Evolutionary conservation across 2,329 filamentous ascomycete genomes (phyloP), one percentile per base, ranked within the genome.

Genomic region (Neodidymelliopsis sp.): DNA sequence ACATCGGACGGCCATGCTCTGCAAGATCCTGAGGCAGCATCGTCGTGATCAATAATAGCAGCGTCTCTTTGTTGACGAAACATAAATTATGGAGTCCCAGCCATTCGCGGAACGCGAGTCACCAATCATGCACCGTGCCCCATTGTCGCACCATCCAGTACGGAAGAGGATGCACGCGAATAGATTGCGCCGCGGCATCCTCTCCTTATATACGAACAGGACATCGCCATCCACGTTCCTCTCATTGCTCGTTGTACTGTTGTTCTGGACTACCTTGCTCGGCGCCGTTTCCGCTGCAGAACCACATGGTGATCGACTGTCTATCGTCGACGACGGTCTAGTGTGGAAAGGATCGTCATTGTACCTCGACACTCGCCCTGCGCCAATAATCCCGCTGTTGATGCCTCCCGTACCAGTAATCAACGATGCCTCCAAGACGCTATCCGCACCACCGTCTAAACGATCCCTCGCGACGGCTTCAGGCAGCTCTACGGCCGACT

Each of bases 71-170:
- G 43, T 54, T 55, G 40, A 45, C 40, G 24, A 40, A 40, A 45
- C 40, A 31, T 31, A 29, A 34, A 37, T 15, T 28, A 63, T 63
- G 56, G 55, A 34, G 40, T 45, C 49, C 23, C 54, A 53, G 36
- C 42, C 44, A 49, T 51, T 55, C 30, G 53, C 61, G 43, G 57
- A 56, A 57, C 52, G 46, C 46, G 53, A 57, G 43, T 57, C 65
- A 55, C 56, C 50, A 60, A 49, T 59, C 53, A 55, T 45, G 52
- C 46, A 50, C 54, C 44, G 51, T 44, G 52, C 52, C 47, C 42
- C 38, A 38, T n/a, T 63, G 69, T 70, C 64, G 63, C 67, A 70
- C 69, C 69, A 71, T 69, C 53, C 55, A 54, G 49, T 49, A 41
- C 56, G 37, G 49, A 54, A 55, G 42, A 53, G 50, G 54, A 53